Base-by-base conservation (phyloP, 176 grass and related monocot species). In the Alopecurus myosuroides region DNA sequence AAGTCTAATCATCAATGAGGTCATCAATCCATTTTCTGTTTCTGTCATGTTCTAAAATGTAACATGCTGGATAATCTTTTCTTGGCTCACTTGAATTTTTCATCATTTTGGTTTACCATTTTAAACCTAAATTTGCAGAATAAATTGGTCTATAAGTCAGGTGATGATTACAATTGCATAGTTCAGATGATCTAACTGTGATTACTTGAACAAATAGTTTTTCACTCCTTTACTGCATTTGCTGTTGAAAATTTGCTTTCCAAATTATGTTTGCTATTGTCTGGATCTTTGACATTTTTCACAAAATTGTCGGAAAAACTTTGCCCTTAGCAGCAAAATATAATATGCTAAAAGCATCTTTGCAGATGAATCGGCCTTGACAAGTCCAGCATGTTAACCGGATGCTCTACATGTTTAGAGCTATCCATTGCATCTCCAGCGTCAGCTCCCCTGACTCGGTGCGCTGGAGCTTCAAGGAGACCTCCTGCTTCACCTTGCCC, bases 401-500 rank as follows among this genome's bases (percentile, higher is more conserved):
- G 71, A 49, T 74, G 11, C 7, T 49, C 42, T 90, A 91, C 67
- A 91, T 50, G 83, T 91, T 91, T 3, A 95, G 81, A 37, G 92
- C 79, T 17, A 95, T 88, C 95, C 92, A 94, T 62, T 97, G 80
- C 82, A 98, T 29, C 77, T 93, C 85, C 17, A 91, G 65, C 37
- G 91, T 89, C 5, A 95, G 39, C 62, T 95, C 92, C 7, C 88
- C 92, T 0, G 87, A 94, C 66, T 95, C 92, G 0, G 90, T 90
- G 61, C 87, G 89, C 51, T 93, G 95, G 53, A 98, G 77, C 68
- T 90, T 95, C 22, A 95, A 70, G 6, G 81, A 71, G 20, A 92
- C 40, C 26, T 84, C 73, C 63, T 95, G 95, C 76, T 85, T 95
- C 61, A 98, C 85, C 82, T 93, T 89, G 29, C 93, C 91, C 12